A percentile compares a stretch with the other conserved stretches of the same genome.
phyloP scores from a whole-genome alignment of 441 rosid genomes.

The Erodium moschatum region DNA sequence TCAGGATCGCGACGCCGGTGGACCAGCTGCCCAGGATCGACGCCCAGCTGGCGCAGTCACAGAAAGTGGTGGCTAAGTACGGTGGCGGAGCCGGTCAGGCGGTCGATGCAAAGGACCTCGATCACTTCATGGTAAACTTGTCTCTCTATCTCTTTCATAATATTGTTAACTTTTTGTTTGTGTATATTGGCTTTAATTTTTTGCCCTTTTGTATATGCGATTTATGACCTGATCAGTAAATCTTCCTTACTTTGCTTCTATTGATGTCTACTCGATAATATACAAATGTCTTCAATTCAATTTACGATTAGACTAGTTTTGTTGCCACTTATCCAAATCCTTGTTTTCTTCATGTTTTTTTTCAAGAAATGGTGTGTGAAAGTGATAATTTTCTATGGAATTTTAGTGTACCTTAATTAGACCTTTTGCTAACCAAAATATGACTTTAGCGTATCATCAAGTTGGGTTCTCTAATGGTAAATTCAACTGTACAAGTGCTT shows the following conservation, averaged over 20 bases:
- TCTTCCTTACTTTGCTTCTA: background rate
- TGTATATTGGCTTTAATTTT: too few relatives aligned
- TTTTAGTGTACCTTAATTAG: background rate
- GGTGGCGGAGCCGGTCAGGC: constrained; percentile 12
- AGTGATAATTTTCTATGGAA: constrained; percentile 15
- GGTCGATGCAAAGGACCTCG: constrained; percentile 29
- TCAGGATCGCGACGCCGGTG: constrained; percentile 35
- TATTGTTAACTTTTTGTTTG: too few relatives aligned
- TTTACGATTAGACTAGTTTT: background rate
- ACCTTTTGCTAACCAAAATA: constrained; percentile 13
- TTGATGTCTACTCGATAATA: background rate
- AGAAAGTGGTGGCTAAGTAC: constrained; percentile 29
- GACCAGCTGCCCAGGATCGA: constrained; percentile 38
- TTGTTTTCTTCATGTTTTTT: background rate
- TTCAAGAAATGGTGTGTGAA: background rate
- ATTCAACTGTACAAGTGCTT: constrained; percentile 21
- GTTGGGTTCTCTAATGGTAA: constrained; percentile 16
- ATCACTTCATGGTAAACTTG: constrained; percentile 32
- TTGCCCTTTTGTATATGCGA: too few relatives aligned
- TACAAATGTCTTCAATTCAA: background rate
- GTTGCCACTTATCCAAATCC: background rate
- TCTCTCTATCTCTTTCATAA: too few relatives aligned
- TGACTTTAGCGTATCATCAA: constrained; percentile 16
- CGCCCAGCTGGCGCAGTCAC: constrained; percentile 30
- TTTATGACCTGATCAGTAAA: too few relatives aligned